Percentiles rank a stretch among this genome's conserved stretches.
Evolutionary conservation across 2,329 filamentous ascomycete genomes (phyloP).

Genomic region (Trichophyton simii): DNA sequence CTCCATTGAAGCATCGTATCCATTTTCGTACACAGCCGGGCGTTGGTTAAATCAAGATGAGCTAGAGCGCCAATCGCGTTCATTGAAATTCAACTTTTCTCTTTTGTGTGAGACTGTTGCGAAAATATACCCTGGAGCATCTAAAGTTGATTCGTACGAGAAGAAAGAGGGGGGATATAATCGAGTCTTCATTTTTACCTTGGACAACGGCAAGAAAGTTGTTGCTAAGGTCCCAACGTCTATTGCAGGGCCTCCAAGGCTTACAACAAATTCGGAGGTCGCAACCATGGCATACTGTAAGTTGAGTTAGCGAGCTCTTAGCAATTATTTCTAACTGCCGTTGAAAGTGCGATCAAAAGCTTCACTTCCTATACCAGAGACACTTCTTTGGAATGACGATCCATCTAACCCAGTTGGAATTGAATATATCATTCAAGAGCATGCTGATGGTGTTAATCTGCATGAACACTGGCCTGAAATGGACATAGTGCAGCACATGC

Average conservation of each 20-base stretch:
- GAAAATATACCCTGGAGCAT: too few relatives aligned
- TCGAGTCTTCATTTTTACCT: conserved; percentile 21
- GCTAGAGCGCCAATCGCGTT: too few relatives aligned
- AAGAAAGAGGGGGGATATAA: conserved; percentile 18
- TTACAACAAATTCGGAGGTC: conserved; percentile 25
- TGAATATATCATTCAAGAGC: conserved; percentile 28
- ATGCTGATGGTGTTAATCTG: conserved; percentile 16
- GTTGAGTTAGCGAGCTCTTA: background rate
- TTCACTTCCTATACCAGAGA: conserved; percentile 12
- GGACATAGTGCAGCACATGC: conserved; percentile 23
- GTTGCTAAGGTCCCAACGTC: conserved; percentile 15
- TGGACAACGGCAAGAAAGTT: conserved; percentile 12
- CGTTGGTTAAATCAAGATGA: too few relatives aligned
- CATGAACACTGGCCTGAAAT: conserved; percentile 16
- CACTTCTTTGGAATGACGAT: conserved; percentile 9
- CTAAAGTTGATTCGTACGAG: conserved; percentile 4
- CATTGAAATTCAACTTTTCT: too few relatives aligned
- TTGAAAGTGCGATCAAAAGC: conserved; percentile 11
- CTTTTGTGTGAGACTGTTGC: too few relatives aligned
- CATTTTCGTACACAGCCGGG: too few relatives aligned
- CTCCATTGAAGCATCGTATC: too few relatives aligned
- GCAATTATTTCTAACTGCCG: conserved; percentile 5
- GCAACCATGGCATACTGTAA: conserved; percentile 23
- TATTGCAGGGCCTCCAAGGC: conserved; percentile 9
- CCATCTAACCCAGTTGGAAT: conserved; percentile 20